Conservation (phyloP, 2,329 filamentous ascomycete species). For the Furcasterigmium furcatum region DNA sequence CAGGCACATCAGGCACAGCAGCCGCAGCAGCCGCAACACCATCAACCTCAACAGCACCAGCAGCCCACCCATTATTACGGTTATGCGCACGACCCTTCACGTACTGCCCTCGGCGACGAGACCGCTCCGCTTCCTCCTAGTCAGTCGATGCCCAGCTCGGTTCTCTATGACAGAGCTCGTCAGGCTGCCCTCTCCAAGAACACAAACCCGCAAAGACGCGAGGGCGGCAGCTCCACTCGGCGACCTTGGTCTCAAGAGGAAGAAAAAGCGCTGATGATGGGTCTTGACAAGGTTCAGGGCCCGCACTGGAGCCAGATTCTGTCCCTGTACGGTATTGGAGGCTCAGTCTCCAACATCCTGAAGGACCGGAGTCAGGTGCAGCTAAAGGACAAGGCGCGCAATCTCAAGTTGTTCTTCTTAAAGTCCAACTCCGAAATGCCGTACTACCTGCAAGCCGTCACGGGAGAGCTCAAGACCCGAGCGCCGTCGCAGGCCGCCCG, state of each 20-base stretch:
- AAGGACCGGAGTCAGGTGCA: conserved; percentile 90
- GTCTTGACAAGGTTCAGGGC: conserved; percentile 82
- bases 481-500: conserved; percentile 72
- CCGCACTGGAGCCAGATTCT: conserved; percentile 94
- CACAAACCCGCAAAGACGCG: conserved; percentile 50
- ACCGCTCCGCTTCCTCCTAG: conserved; percentile 44
- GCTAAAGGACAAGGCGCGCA: conserved; percentile 87
- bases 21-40: conserved; percentile 31
- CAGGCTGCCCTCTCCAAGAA: conserved; percentile 57
- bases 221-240: conserved; percentile 59
- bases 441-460: conserved; percentile 82
- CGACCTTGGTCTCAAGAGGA: conserved; percentile 87
- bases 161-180: conserved; percentile 55
- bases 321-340: conserved; percentile 75
- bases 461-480: conserved; percentile 82
- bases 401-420: conserved; percentile 86
- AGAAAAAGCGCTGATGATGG: conserved; percentile 85
- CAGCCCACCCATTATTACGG: conserved; percentile 12
- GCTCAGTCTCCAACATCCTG: conserved; percentile 76
- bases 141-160: conserved; percentile 51
- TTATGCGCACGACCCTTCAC: conserved; percentile 12
- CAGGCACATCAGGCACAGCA: conserved; percentile 27
- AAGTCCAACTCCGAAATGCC: conserved; percentile 91
- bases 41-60: conserved; percentile 27
- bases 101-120: conserved; percentile 24